Percentiles rank a stretch among this genome's conserved stretches.
These are phyloP conservation scores for Lentinula aciculospora DNA, from an alignment of 768 basidiomycete genomes.

Conservation along the genomic window DNA sequence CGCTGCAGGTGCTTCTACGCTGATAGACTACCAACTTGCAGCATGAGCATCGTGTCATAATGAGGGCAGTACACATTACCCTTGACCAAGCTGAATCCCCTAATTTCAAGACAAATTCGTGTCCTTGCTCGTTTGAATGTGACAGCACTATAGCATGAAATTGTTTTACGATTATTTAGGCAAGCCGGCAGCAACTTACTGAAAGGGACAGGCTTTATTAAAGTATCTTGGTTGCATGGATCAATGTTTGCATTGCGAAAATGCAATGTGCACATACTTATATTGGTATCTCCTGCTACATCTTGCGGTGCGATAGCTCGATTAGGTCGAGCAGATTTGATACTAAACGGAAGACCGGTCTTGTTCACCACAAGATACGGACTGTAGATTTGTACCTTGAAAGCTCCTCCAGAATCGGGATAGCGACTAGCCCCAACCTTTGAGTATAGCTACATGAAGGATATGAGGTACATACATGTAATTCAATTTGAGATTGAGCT, in stretches of 20 bases:
- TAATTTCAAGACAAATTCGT: constrained; percentile 78
- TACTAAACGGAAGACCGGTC: constrained; percentile 76
- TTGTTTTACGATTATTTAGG: background rate
- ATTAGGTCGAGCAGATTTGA: constrained; percentile 58
- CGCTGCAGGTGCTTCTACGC: constrained; percentile 89
- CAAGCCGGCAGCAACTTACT: constrained; percentile 43
- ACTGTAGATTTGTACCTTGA: constrained; percentile 91
- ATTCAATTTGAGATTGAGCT: constrained; percentile 78
- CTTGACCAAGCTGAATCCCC: constrained; percentile 89
- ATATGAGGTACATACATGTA: constrained; percentile 62
- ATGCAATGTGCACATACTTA: constrained; percentile 36
- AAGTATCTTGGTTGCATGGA: constrained; percentile 28
- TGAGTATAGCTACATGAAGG: background rate
- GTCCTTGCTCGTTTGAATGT: constrained; percentile 71
- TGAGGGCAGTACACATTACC: constrained; percentile 30
- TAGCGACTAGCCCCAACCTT: constrained; percentile 45
- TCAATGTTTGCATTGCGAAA: background rate
- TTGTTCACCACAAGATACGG: constrained; percentile 93
- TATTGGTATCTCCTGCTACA: constrained; percentile 75
- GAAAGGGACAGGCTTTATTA: constrained; percentile 65
- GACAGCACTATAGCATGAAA: constrained; percentile 62
- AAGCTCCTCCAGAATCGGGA: constrained; percentile 89
- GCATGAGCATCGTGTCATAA: background rate
- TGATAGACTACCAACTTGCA: constrained; percentile 49
- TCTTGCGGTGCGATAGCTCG: constrained; percentile 64